Evolutionary conservation across 2,329 filamentous ascomycete species (phyloP), one percentile per base, ranked within the genome.

Genomic region (Talaromyces sp.): DNA sequence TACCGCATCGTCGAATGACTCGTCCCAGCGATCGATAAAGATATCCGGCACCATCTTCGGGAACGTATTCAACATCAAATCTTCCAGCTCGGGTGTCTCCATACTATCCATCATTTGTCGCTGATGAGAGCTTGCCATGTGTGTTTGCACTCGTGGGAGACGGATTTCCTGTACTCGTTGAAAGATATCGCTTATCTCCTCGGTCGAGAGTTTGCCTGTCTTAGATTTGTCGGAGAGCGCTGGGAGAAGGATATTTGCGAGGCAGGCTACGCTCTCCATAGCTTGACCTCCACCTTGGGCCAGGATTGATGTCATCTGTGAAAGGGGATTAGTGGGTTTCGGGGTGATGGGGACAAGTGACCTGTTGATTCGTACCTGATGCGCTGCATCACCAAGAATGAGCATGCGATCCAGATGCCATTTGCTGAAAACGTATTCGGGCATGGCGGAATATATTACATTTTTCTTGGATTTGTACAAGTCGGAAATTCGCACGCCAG

Each of bases 21-120:
- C 29, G 14, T 45, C 42, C 24, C 29, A 45, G 4, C 29, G 8
- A n/a, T 45, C 10, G 6, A 45, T 6, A 4, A 45, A 19, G 5
- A 45, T 22, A 7, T 24, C n/a, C 6, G 29, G n/a, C 27, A 45
- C 9, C 2, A 56, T 62, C 68, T 5, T 55, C 65, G 3, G 70
- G 70, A 45, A 55, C 22, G 37, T 46, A 16, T 47, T 35, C 14
- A 55, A 14, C 42, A 51, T 24, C n/a, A 54, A 39, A n/a, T 51
- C 19, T 17, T 50, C 47, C 13, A 51, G 16, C 33, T 54, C 51
- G 2, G 47, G 43, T 8, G 54, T 54, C n/a, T 44, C 54, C 54
- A 56, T 45, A 6, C 33, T 17, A 36, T 56, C 54, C 51, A 54
- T 30, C 3, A 16, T 10, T 30, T 56, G 51, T 17, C 51, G 47